Evolutionary conservation across 2,329 filamentous ascomycete species (phyloP), one percentile per base, ranked within the genome.

Genomic region (Plenodomus tracheiphilus): DNA sequence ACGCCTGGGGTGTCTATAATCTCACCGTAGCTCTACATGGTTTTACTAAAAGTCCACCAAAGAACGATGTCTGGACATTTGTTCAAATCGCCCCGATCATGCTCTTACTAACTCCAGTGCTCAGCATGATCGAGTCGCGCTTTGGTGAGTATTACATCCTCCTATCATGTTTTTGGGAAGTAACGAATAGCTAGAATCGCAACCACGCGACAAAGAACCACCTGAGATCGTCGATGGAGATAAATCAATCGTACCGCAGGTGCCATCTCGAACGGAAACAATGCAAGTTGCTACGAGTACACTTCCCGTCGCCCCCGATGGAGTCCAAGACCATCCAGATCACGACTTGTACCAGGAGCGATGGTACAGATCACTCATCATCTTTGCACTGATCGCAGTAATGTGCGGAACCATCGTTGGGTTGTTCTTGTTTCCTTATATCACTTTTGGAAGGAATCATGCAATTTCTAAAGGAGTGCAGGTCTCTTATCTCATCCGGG

Each of bases 51-150:
- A 32, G 28, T 15, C 28, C 28, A 4, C 37, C 47, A 13, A 43
- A 39, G 13, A 45, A 32, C 16, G 20, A 44, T 10, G 46, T 38
- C 6, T 54, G 51, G 48, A 54, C 47, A 0, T 54, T 54, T 21
- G 51, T 47, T 2, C 51, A 54, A 38, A 42, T 54, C 2, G 46
- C 51, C 18, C 41, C 48, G 15, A 13, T 54, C 28, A 42, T 51
- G 2, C 28, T 54, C 2, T 34, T 54, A 2, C 18, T 51, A 13
- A 48, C 48, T 5, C 51, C 48, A 4, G 10, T 54, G 6, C 22
- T 47, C 6, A 39, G 44, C 21, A 28, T 47, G 7, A 21, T 50
- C 4, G 51, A 54, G 28, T 32, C 28, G 6, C 28, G 13, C 13
- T 32, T 32, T 15, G 28, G 28, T 32, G 11, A 32, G 28, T 15